phyloP scores from a whole-genome alignment of 2,329 filamentous ascomycete species.

The Talaromyces sp. region DNA sequence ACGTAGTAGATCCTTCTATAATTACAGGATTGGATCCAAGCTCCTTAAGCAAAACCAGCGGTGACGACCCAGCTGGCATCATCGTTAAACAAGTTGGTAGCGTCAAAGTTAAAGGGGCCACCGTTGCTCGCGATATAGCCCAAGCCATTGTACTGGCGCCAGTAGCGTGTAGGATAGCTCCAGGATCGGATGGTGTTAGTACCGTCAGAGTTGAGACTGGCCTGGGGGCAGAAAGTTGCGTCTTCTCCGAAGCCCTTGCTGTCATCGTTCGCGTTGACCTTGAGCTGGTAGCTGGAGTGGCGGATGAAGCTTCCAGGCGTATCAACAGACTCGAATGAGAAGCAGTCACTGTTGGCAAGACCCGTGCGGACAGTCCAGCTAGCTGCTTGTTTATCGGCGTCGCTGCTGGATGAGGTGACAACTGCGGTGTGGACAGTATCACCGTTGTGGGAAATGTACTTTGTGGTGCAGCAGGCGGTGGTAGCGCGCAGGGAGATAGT shows the following conservation, averaged over 20 bases:
- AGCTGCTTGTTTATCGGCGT: not conserved
- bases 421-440: constrained; percentile 6
- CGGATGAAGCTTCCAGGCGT: constrained; percentile 10
- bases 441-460: constrained; percentile 6
- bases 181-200: constrained; percentile 18
- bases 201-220: constrained; percentile 1
- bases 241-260: constrained; percentile 7
- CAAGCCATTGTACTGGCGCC: constrained; percentile 3
- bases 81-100: not conserved
- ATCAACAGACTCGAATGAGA: constrained; percentile 11
- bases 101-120: constrained; percentile 1
- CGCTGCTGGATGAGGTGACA: constrained; percentile 4
- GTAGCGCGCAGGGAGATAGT: constrained; percentile 6
- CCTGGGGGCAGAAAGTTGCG: constrained; percentile 9
- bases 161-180: constrained; percentile 10
- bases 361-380: constrained; percentile 9
- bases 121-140: constrained; percentile 11
- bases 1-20: not conserved
- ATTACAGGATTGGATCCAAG: not conserved
- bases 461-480: constrained; percentile 3
- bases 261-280: constrained; percentile 5
- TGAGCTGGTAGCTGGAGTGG: constrained; percentile 7
- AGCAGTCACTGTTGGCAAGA: constrained; percentile 10
- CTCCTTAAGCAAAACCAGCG: not conserved
- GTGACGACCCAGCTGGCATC: constrained; percentile 5